These are phyloP conservation scores for Sequoia sempervirens DNA, from an alignment of 75 land plant genomes.

Conservation along the genomic window DNA sequence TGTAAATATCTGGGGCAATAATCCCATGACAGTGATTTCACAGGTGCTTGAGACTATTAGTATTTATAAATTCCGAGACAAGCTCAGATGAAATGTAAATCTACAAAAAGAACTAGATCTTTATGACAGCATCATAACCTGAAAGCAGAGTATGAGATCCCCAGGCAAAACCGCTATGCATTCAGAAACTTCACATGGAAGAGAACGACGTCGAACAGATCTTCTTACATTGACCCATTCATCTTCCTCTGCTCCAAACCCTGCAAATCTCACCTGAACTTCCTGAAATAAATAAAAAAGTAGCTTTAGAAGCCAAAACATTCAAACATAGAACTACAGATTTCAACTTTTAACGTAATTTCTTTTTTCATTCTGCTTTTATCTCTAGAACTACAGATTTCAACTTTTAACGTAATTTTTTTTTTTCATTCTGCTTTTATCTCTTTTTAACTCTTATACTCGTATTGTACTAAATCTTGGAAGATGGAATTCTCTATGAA, in stretches of 20 bases:
- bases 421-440: too few relatives aligned
- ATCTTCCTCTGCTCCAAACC: conserved; percentile 57
- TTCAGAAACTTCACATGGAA: conserved; percentile 48
- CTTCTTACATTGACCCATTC: conserved; percentile 47
- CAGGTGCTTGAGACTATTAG: not conserved
- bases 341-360: not conserved
- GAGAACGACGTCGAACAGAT: conserved; percentile 49
- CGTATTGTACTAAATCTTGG: not conserved
- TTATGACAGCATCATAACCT: conserved; percentile 21
- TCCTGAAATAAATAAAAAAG: conserved; percentile 21
- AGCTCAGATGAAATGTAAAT: not conserved
- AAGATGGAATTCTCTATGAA: not conserved
- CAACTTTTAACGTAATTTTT: too few relatives aligned
- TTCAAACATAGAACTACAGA: not conserved
- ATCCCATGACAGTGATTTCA: not conserved
- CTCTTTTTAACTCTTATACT: not conserved
- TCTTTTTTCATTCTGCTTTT: not conserved
- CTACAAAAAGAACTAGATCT: not conserved
- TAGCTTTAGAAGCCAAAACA: not conserved
- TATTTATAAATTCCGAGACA: not conserved
- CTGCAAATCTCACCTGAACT: conserved; percentile 47
- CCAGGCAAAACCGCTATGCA: conserved; percentile 56
- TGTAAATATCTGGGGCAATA: not conserved
- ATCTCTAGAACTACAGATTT: too few relatives aligned
- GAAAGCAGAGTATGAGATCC: conserved; percentile 52